Percentiles rank a stretch among this genome's conserved stretches.
These are phyloP conservation scores for Xylaria acuta DNA, from an alignment of 495 filamentous ascomycete species.

Conservation along the genomic window DNA sequence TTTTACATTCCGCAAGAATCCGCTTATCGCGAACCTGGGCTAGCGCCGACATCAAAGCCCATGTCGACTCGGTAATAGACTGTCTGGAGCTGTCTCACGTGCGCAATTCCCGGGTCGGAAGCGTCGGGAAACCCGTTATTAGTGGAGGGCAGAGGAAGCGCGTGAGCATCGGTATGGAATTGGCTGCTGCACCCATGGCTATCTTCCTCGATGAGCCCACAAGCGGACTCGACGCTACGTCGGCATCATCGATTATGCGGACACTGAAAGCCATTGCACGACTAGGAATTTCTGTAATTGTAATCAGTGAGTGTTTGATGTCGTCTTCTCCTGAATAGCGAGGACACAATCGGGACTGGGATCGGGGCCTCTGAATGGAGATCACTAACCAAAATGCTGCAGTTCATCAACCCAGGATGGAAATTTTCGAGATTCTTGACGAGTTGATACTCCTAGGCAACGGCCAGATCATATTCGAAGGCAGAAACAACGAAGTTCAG, in stretches of 20 bases:
- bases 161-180: conserved; percentile 63
- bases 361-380: background rate
- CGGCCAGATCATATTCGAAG: conserved; percentile 53
- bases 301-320: conserved; percentile 38
- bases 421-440: conserved; percentile 58
- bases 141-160: conserved; percentile 58
- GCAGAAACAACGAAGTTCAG: conserved; percentile 43
- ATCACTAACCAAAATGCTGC: background rate
- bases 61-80: conserved; percentile 53
- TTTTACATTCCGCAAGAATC: conserved; percentile 60
- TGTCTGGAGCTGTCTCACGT: conserved; percentile 54
- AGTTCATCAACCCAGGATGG: conserved; percentile 51
- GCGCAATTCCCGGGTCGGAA: conserved; percentile 51
- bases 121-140: conserved; percentile 51
- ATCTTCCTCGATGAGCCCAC: conserved; percentile 73
- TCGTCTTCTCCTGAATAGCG: background rate
- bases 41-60: conserved; percentile 44
- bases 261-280: conserved; percentile 52
- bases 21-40: conserved; percentile 52
- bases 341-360: background rate
- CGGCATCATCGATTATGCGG: conserved; percentile 65
- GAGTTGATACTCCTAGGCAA: conserved; percentile 52
- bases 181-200: conserved; percentile 68
- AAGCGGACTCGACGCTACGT: conserved; percentile 68
- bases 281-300: conserved; percentile 54